phyloP scores from a whole-genome alignment of 2,329 filamentous ascomycete species.

The Neocucurbitaria cava region DNA sequence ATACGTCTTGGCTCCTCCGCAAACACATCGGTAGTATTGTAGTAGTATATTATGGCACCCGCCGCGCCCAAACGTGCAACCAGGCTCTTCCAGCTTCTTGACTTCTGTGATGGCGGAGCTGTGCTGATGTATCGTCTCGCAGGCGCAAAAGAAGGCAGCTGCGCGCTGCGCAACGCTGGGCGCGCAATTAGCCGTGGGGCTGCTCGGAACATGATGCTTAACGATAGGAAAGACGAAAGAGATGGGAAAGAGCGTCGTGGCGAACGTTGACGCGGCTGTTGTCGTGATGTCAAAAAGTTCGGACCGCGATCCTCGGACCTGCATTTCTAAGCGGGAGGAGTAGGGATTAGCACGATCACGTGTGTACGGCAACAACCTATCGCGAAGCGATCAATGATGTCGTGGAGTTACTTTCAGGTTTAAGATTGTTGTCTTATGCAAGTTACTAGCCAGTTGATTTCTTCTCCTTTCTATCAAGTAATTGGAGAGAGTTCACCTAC shows the following conservation, averaged over 20 bases:
- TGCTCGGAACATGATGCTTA: conserved; percentile 60
- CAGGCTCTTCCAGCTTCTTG: conserved; percentile 82
- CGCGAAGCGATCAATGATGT: too few species aligned
- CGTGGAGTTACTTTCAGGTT: not conserved
- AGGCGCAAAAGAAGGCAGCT: conserved; percentile 47
- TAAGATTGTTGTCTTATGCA: not conserved
- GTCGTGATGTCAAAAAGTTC: conserved; percentile 26
- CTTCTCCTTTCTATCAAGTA: too few species aligned
- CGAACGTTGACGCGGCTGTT: conserved; percentile 14
- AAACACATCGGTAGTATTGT: conserved; percentile 88
- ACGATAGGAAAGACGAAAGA: conserved; percentile 24
- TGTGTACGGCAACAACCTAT: not conserved
- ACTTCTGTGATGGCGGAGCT: conserved; percentile 67
- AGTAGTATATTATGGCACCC: conserved; percentile 83
- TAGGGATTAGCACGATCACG: conserved; percentile 18
- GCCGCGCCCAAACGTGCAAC: conserved; percentile 77
- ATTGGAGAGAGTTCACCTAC: too few species aligned
- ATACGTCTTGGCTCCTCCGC: conserved; percentile 80
- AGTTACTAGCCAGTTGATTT: not conserved
- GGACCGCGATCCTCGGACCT: conserved; percentile 13
- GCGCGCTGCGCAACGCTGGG: conserved; percentile 41
- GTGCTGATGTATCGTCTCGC: conserved; percentile 63
- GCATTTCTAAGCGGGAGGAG: conserved; percentile 32
- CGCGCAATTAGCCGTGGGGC: conserved; percentile 54
- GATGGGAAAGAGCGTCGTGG: conserved; percentile 25